Base-by-base conservation (phyloP, 495 filamentous ascomycete genomes). In the Oleoguttula mirabilis region DNA sequence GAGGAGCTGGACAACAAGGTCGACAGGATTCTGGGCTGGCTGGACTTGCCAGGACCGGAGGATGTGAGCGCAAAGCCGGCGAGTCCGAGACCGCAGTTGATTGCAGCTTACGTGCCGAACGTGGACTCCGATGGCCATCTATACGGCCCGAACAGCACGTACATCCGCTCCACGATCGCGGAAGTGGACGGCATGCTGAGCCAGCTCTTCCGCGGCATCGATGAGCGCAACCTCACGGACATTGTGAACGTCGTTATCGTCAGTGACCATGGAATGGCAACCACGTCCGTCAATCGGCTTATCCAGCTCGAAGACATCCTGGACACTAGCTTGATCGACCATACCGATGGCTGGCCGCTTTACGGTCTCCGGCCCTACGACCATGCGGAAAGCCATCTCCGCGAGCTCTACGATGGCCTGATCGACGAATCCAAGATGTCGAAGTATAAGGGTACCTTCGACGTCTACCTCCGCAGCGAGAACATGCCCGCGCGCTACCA, bases 191-290 rank as follows among this genome's bases (percentile, higher is more conserved):
- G 49, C 2, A 84, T 96, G 80, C 68, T 99, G 0, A 77, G 73
- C 4, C 50, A 65, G 3, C 60, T 99, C 6, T 80, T 99, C 53
- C 54, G 68, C 6, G 88, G 87, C 0, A 63, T 99, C 0, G 70
- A 88, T 44, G 66, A 70, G 22, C 77, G 90, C 19, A 93, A 95
- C 54, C 66, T 96, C 12, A 94, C 87, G 0, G 57, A 79, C 8
- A 77, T 96, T 33, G 82, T 95, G 54, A 99, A 99, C 50, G 72
- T 99, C n/a, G 76, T 99, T 24, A 72, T 99, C n/a, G 88, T 99
- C 12, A 93, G 85, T 10, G 90, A 99, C 60, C 90, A 99, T 54
- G 90, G 90, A 16, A 99, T 99, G 90, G 88, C 88, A 3, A 88
- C 83, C 1, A 95, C 90, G 0, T 79, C 84, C 25, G 75, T 70